Evolutionary conservation across 306 rosid genomes (phyloP).

Genomic region (Citrullus colocynthis): DNA sequence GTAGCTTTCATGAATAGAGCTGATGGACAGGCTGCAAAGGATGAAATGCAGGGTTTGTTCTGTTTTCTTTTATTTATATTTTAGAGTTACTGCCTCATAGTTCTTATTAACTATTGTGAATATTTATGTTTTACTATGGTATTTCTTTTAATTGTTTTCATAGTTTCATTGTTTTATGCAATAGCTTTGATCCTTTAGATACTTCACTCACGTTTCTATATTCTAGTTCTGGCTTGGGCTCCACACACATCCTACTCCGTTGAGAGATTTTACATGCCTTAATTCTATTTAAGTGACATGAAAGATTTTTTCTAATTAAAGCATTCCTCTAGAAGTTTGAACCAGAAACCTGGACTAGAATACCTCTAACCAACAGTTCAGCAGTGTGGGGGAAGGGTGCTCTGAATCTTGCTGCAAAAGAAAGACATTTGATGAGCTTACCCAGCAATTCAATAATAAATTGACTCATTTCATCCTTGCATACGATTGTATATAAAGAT

Average conservation of each 20-base stretch:
- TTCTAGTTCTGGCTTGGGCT: neutral
- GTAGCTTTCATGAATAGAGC: constrained; percentile 99
- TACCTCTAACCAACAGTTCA: neutral
- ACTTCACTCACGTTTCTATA: neutral
- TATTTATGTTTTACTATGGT: neutral
- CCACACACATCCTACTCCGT: neutral
- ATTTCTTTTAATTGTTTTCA: neutral
- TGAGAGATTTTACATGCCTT: neutral
- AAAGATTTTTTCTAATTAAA: neutral
- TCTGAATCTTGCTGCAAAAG: neutral
- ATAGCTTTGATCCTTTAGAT: neutral
- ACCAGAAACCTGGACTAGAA: neutral
- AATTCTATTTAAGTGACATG: neutral
- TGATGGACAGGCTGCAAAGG: constrained; percentile 99
- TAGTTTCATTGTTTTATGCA: neutral
- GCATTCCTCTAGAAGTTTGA: neutral
- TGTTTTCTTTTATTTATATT: neutral
- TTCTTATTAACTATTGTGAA: neutral
- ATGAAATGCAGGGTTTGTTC: constrained; percentile 92
- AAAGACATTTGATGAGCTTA: neutral
- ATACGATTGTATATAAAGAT: neutral
- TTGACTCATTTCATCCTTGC: neutral
- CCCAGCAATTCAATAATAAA: neutral
- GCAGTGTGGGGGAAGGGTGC: neutral
- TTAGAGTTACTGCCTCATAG: neutral